A percentile compares a stretch with the other conserved stretches of the same genome.
Evolutionary conservation across 2,329 filamentous ascomycete species (phyloP).

Genomic region (Penicillium verrucosum): DNA sequence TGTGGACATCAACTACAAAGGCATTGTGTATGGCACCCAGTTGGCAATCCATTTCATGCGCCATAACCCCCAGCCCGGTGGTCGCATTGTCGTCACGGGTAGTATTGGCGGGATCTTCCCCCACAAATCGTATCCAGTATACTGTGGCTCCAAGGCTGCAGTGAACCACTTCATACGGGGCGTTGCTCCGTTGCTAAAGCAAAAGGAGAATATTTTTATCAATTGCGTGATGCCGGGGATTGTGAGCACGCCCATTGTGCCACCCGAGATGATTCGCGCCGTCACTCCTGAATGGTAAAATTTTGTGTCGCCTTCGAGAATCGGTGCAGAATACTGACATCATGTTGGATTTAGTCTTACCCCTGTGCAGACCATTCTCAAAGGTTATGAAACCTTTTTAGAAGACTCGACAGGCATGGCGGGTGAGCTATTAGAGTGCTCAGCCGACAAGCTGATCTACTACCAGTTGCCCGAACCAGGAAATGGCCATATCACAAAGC

Average conservation of each 20-base stretch:
- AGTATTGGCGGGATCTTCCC: conserved; percentile 47
- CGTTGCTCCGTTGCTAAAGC: conserved; percentile 39
- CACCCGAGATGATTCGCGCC: conserved; percentile 44
- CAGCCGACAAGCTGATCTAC: conserved; percentile 42
- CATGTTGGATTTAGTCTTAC: conserved; percentile 32
- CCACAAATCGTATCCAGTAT: conserved; percentile 47
- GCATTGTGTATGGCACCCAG: conserved; percentile 50
- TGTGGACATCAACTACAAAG: conserved; percentile 53
- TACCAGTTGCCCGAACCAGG: conserved; percentile 36
- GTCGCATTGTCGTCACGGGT: conserved; percentile 46
- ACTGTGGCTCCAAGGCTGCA: conserved; percentile 52
- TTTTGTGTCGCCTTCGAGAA: not conserved
- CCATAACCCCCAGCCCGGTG: conserved; percentile 45
- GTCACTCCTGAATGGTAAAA: conserved; percentile 35
- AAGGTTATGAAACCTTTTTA: conserved; percentile 47
- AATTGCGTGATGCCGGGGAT: conserved; percentile 51
- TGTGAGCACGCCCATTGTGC: conserved; percentile 47
- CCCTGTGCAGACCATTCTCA: conserved; percentile 44
- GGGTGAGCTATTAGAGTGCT: conserved; percentile 49
- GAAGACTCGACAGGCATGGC: conserved; percentile 42
- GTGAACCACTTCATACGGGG: conserved; percentile 44
- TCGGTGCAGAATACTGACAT: not conserved
- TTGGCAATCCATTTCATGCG: conserved; percentile 55
- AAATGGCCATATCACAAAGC: conserved; percentile 44
- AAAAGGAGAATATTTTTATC: conserved; percentile 49